Evolutionary conservation across 805 yeast genomes (phyloP).

Genomic region (Candida yuanshanica): DNA sequence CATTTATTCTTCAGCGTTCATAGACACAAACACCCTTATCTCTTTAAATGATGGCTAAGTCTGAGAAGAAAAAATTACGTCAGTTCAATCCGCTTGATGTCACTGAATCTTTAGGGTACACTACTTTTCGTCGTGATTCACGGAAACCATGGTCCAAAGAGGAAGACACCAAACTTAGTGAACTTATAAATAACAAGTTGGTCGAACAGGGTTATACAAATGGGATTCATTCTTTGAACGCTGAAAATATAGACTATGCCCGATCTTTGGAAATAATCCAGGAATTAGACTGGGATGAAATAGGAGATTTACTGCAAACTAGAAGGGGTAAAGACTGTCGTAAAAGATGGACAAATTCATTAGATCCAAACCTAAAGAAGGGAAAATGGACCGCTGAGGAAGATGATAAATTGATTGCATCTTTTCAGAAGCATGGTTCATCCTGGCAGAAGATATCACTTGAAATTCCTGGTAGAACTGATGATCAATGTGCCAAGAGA

Average conservation of each 20-base stretch:
- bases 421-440: slow-evolving; percentile 66
- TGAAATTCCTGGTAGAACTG: slow-evolving; percentile 79
- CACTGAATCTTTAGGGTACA: slow-evolving; percentile 69
- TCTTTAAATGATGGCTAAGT: background rate
- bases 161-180: slow-evolving; percentile 57
- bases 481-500: slow-evolving; percentile 91
- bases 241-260: slow-evolving; percentile 21
- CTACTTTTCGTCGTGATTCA: slow-evolving; percentile 58
- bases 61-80: slow-evolving; percentile 19
- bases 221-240: slow-evolving; percentile 28
- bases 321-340: slow-evolving; percentile 79
- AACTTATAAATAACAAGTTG: slow-evolving; percentile 34
- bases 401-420: slow-evolving; percentile 58
- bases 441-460: slow-evolving; percentile 81
- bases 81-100: slow-evolving; percentile 40
- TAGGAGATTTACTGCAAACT: slow-evolving; percentile 41
- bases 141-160: slow-evolving; percentile 71
- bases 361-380: slow-evolving; percentile 75
- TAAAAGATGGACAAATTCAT: slow-evolving; percentile 80
- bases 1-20: too few relatives aligned
- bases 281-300: slow-evolving; percentile 55
- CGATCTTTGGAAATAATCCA: slow-evolving; percentile 23
- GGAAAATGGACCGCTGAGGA: slow-evolving; percentile 87
- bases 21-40: background rate
- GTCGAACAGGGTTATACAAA: slow-evolving; percentile 28